Base-by-base conservation (phyloP, 139 green algal species). In the Desmodesmus armatus region DNA sequence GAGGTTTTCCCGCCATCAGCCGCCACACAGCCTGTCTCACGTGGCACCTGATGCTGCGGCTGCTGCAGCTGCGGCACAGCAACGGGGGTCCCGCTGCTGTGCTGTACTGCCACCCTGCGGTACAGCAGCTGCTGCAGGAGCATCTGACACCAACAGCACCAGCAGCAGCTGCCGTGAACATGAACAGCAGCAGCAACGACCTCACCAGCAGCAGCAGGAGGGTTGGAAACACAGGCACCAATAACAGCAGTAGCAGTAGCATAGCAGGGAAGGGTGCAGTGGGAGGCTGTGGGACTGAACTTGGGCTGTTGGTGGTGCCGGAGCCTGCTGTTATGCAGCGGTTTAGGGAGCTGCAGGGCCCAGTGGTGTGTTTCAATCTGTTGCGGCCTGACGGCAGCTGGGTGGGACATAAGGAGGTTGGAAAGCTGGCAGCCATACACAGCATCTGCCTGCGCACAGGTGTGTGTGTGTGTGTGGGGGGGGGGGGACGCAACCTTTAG, bases 331-430 rank as follows among this genome's bases (percentile, higher is more conserved):
- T 58, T 29, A 23, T 85, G 47, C 9, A 35, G 2, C 5, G 51
- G 3, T 49, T 44, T 55, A 2, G 5, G n/a, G 13, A 27, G 9
- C 88, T 89, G 5, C 93, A 97, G 80, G 96, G 96, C 29, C 94
- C 95, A 0, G 88, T 94, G 6, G 88, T 99, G 2, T 78, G 93
- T 0, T 99, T 99, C 90, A 99, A 96, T 87, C 17, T 99, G 65
- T 29, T 94, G 51, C 73, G 91, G 0, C 29, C 87, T 3, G 93
- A 97, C 78, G 94, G 96, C 35, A 84, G 40, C 27, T 95, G 70
- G 44, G 91, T 98, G 53, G 95, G 96, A 1, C 92, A 96, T 82
- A 87, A 86, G 60, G 91, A 88, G 69, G 84, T 93, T 58, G 86
- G 91, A 39, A 90, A 89, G 41, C 86, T 99, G 66, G 96, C 96